phyloP scores from a whole-genome alignment of 352 stramenopile genomes.

The Pythium aphanidermatum region DNA sequence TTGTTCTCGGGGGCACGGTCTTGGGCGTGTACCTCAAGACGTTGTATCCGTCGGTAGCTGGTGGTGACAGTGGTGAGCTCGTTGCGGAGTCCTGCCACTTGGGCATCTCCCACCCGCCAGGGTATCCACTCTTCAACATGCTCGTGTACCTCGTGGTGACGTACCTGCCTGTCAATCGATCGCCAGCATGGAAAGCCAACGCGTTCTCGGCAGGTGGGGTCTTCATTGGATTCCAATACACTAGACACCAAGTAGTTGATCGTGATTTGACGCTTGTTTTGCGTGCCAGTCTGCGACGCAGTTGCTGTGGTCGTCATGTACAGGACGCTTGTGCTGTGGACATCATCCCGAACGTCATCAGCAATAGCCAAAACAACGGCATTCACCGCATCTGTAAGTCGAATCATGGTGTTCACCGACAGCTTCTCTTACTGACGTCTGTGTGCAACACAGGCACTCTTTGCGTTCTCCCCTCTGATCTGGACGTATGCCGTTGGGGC shows the following conservation, averaged over 20 bases:
- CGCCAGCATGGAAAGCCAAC: slow-evolving; percentile 84
- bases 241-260: too few species aligned
- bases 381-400: slow-evolving; percentile 40
- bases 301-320: slow-evolving; percentile 50
- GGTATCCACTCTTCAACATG: slow-evolving; percentile 93
- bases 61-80: slow-evolving; percentile 90
- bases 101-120: slow-evolving; percentile 91
- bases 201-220: slow-evolving; percentile 69
- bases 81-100: slow-evolving; percentile 92
- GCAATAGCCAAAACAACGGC: slow-evolving; percentile 25
- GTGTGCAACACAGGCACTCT: slow-evolving; percentile 43
- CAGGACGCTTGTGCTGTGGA: slow-evolving; percentile 44
- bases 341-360: slow-evolving; percentile 1
- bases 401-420: background rate
- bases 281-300: slow-evolving; percentile 44
- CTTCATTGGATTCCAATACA: background rate
- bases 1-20: slow-evolving; percentile 1
- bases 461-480: slow-evolving; percentile 90
- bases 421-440: background rate
- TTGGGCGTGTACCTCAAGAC: slow-evolving; percentile 68
- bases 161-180: slow-evolving; percentile 26
- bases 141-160: slow-evolving; percentile 66
- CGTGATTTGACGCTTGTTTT: too few species aligned
- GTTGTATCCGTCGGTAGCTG: slow-evolving; percentile 79
- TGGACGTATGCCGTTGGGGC: slow-evolving; percentile 93